Evolutionary conservation across 2,329 filamentous ascomycete species (phyloP).

Genomic region (Chrysoporthe deuterocubensis): DNA sequence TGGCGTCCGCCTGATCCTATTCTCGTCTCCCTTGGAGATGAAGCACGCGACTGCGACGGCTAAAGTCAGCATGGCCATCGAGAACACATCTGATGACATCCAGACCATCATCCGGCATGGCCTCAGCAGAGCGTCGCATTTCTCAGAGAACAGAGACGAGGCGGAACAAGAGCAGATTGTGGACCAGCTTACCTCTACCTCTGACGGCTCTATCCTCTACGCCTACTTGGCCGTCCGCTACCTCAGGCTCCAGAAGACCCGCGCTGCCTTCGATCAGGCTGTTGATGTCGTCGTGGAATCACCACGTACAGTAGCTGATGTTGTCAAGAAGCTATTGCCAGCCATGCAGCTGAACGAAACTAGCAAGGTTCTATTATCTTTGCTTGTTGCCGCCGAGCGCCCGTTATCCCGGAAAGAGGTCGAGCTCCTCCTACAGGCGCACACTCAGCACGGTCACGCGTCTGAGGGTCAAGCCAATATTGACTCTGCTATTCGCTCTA

Average conservation of each 20-base stretch:
- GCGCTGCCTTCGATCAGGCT: neutral
- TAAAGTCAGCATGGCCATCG: conserved; percentile 1
- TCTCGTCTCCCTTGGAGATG: conserved; percentile 6
- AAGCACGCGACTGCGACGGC: neutral
- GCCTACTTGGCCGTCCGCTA: conserved; percentile 4
- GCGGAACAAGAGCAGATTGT: conserved; percentile 6
- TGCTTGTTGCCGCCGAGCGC: conserved; percentile 11
- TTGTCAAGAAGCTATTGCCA: neutral
- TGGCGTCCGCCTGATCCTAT: conserved; percentile 7
- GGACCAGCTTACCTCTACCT: neutral
- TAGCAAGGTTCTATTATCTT: conserved; percentile 6
- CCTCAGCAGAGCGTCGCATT: neutral
- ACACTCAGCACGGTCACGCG: neutral
- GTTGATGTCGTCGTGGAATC: neutral
- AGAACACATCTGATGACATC: conserved; percentile 9
- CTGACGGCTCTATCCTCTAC: conserved; percentile 1
- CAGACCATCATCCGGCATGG: conserved; percentile 8
- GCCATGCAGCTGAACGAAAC: neutral
- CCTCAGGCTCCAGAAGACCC: conserved; percentile 6
- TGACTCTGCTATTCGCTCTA: neutral
- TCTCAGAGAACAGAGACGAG: conserved; percentile 1
- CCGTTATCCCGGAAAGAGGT: conserved; percentile 3
- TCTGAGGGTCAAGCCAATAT: neutral
- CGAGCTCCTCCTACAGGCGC: conserved; percentile 7
- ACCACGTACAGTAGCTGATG: neutral